These are phyloP conservation scores for Diplodia scrobiculata DNA, from an alignment of 2,329 filamentous ascomycete genomes.

Conservation along the genomic window DNA sequence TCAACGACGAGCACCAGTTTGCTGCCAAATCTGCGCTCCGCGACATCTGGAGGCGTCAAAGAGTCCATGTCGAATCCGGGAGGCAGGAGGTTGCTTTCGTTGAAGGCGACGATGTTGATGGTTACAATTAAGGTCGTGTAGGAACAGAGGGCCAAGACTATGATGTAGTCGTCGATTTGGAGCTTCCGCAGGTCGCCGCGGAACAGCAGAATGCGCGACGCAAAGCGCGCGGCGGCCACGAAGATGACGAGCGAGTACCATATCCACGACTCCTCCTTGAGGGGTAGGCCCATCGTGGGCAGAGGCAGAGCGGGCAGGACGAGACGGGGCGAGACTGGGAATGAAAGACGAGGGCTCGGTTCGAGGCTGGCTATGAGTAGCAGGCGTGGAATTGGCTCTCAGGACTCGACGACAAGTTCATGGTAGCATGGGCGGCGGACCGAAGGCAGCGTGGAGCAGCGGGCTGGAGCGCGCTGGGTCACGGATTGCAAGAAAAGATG, in stretches of 20 bases:
- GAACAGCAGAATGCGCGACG: conserved; percentile 51
- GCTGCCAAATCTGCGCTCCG: conserved; percentile 45
- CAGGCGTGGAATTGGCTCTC: conserved; percentile 28
- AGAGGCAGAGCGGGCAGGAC: neutral
- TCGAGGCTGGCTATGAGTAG: conserved; percentile 23
- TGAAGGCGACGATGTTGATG: conserved; percentile 49
- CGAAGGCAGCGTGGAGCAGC: neutral
- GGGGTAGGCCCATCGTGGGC: conserved; percentile 31
- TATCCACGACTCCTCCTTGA: conserved; percentile 52
- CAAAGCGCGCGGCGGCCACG: conserved; percentile 46
- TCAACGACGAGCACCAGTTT: conserved; percentile 47
- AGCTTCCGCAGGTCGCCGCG: conserved; percentile 51
- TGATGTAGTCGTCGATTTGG: conserved; percentile 61
- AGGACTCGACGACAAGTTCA: conserved; percentile 28
- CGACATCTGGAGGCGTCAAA: conserved; percentile 39
- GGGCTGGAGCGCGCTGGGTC: conserved; percentile 3
- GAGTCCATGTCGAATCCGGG: conserved; percentile 50
- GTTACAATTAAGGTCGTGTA: conserved; percentile 56
- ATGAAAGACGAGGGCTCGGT: conserved; percentile 5
- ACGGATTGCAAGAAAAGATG: neutral
- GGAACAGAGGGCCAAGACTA: conserved; percentile 54
- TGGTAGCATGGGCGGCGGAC: conserved; percentile 25
- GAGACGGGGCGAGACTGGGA: neutral
- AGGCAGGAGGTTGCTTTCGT: conserved; percentile 50
- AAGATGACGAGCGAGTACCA: conserved; percentile 49